Percentiles rank a stretch among this genome's conserved stretches.
Conservation (phyloP, 352 stramenopile genomes). For the Phytophthora nicotianae region DNA sequence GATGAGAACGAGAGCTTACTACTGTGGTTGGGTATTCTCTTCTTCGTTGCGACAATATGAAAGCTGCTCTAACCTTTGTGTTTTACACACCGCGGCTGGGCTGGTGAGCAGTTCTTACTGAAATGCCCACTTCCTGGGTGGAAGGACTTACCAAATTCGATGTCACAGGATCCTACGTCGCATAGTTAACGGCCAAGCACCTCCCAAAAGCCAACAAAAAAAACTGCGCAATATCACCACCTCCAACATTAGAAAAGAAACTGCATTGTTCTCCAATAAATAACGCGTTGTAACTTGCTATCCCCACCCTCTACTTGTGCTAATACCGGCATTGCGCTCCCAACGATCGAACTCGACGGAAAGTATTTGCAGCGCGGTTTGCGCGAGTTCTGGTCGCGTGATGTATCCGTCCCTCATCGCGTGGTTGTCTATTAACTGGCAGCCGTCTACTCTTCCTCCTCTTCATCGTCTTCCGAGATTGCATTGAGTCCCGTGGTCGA, state of each 20-base stretch:
- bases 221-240: neutral
- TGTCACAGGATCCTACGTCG: no score
- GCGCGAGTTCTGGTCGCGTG: slow-evolving; percentile 13
- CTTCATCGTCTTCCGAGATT: slow-evolving; percentile 73
- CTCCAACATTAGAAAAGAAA: slow-evolving; percentile 20
- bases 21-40: no score
- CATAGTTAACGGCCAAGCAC: no score
- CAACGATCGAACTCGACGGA: neutral
- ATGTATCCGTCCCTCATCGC: slow-evolving; percentile 19
- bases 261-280: slow-evolving; percentile 40
- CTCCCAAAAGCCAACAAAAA: no score
- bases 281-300: slow-evolving; percentile 32
- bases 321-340: slow-evolving; percentile 12
- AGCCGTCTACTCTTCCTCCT: slow-evolving; percentile 48
- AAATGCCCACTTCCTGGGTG: no score
- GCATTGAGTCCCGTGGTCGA: slow-evolving; percentile 66
- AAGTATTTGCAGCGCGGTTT: slow-evolving; percentile 6
- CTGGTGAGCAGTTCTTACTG: no score
- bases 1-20: no score
- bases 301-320: slow-evolving; percentile 1
- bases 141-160: no score
- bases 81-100: no score
- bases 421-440: slow-evolving; percentile 23
- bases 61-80: no score
- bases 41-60: no score